Base-by-base conservation (phyloP, 139 green algal species). In the Pseudopediastrum boryanum region DNA sequence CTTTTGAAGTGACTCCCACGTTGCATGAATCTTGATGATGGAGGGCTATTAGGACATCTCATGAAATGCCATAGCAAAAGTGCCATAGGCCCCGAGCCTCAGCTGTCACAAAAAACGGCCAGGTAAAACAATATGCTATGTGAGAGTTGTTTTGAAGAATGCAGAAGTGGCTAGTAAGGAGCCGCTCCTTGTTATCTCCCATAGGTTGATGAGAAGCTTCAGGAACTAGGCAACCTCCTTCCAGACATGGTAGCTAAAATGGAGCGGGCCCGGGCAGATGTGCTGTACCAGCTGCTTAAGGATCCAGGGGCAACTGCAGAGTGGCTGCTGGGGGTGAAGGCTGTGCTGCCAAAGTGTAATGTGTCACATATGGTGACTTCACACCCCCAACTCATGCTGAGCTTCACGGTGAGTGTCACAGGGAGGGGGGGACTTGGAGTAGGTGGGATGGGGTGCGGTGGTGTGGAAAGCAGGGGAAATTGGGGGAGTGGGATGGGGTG, bases 221-320 rank as follows among this genome's bases (percentile, higher is more conserved):
- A 35, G n/a, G 48, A 85, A 52, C 69, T 87, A 29, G 62, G 42
- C 27, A 77, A 82, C 36, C 46, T 87, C 29, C 77, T 84, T 25
- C 83, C 83, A 31, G 83, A 83, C 51, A 59, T 87, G 4, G 36
- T 65, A 16, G 43, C n/a, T 36, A 87, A 86, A 36, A 67, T 87
- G 25, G 82, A 87, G 3, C 41, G 52, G 21, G 38, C 85, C 12
- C 43, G 59, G 27, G 73, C 79, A 35, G 56, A 86, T 33, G 46
- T 86, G 42, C n/a, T 86, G 64, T 75, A 78, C 50, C 56, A 63
- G 56, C 48, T 86, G 54, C 39, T 85, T 7, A 54, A 36, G 3
- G 77, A 85, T 65, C 41, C 38, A 12, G 44, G 38, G 33, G 69
- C 58, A 58, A 71, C 76, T 68, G 61, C 74, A 58, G 39, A 77